These are phyloP conservation scores for Zygosaccharomyces lentus DNA, from an alignment of 805 yeast species.

Conservation along the genomic window DNA sequence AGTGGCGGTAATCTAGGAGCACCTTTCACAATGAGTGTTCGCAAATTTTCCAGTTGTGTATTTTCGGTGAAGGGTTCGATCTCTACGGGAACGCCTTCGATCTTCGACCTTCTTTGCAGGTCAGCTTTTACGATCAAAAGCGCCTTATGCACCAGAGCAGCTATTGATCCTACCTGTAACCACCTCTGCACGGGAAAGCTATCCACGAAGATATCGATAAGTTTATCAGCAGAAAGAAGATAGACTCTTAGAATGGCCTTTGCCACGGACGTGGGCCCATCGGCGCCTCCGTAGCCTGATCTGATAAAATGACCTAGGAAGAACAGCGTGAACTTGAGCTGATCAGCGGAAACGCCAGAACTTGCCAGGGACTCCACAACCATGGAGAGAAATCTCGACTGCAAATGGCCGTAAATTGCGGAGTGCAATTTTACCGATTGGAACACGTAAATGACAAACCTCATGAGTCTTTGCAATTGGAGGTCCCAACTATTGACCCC, in stretches of 20 bases:
- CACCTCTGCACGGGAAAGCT: conserved; percentile 21
- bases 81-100: neutral
- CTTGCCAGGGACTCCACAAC: conserved; percentile 15
- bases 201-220: conserved; percentile 15
- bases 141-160: neutral
- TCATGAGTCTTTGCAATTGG: conserved; percentile 24
- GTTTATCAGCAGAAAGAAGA: conserved; percentile 13
- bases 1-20: conserved; percentile 3
- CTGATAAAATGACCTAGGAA: conserved; percentile 17
- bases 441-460: conserved; percentile 27
- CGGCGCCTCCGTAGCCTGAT: conserved; percentile 4
- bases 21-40: conserved; percentile 13
- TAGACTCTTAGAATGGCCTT: conserved; percentile 26
- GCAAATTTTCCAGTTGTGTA: conserved; percentile 24
- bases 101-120: neutral
- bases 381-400: conserved; percentile 17
- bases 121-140: neutral
- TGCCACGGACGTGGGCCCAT: conserved; percentile 13
- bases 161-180: conserved; percentile 5
- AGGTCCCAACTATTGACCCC: conserved; percentile 25
- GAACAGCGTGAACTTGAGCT: conserved; percentile 19
- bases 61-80: conserved; percentile 15
- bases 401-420: conserved; percentile 12
- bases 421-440: conserved; percentile 13
- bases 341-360: conserved; percentile 12